A percentile compares a stretch with the other conserved stretches of the same genome.
These are phyloP conservation scores for Closterium sp. DNA, from an alignment of 139 green algal genomes.

Conservation along the genomic window DNA sequence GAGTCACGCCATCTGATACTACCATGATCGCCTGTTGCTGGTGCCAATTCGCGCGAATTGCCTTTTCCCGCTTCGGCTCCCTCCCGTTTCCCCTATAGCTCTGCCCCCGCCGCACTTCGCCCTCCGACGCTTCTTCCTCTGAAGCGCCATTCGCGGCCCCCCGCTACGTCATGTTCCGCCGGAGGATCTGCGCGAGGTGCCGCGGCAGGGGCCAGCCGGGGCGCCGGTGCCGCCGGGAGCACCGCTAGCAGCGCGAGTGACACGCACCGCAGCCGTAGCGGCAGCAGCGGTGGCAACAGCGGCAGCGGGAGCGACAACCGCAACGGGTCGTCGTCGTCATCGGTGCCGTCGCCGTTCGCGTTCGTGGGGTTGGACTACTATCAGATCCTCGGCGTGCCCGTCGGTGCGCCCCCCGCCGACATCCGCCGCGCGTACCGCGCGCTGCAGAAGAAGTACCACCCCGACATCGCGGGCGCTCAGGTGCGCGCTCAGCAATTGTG, in stretches of 20 bases:
- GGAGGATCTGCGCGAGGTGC: not conserved
- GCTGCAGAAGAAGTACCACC: slow-evolving; percentile 49
- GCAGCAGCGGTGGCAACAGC: too few species aligned
- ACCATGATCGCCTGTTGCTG: too few species aligned
- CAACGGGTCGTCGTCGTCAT: not conserved
- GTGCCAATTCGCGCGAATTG: too few species aligned
- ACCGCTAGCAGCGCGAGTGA: too few species aligned
- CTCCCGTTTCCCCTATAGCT: not conserved
- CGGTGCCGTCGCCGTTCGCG: not conserved
- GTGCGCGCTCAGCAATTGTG: not conserved
- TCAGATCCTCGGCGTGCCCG: slow-evolving; percentile 10
- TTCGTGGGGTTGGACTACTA: slow-evolving; percentile 4
- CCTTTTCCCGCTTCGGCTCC: not conserved
- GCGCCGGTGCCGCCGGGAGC: too few species aligned
- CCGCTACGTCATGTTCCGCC: not conserved
- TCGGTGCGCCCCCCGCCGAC: not conserved
- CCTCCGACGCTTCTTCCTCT: not conserved
- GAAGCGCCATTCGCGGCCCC: not conserved
- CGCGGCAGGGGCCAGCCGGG: too few species aligned
- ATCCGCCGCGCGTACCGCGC: slow-evolving; percentile 13
- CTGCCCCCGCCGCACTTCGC: not conserved
- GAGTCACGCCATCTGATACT: too few species aligned
- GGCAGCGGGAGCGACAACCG: too few species aligned
- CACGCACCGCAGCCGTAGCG: too few species aligned
- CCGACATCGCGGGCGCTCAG: slow-evolving; percentile 52